phyloP scores from a whole-genome alignment of 768 basidiomycete genomes.

The Tephrocybe sp. region DNA sequence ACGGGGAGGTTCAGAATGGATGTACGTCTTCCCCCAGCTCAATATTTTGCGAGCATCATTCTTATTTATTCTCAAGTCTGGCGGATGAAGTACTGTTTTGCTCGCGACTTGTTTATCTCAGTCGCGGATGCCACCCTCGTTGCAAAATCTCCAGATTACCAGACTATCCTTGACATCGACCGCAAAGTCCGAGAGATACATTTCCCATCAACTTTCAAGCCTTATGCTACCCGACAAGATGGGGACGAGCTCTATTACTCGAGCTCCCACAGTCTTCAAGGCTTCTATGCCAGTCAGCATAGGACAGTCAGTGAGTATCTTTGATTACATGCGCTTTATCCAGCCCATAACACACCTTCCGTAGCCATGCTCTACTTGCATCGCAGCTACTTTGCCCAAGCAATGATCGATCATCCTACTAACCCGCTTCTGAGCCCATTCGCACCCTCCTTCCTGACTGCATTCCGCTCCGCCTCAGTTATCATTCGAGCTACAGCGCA shows the following conservation, averaged over 20 bases:
- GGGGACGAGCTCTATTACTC: conserved; percentile 49
- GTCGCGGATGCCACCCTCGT: conserved; percentile 49
- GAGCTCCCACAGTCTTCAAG: conserved; percentile 49
- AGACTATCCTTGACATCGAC: conserved; percentile 50
- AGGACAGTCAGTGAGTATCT: conserved; percentile 54
- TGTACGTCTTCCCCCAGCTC: conserved; percentile 40
- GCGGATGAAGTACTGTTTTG: conserved; percentile 56
- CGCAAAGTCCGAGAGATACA: conserved; percentile 46
- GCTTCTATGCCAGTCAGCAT: conserved; percentile 57
- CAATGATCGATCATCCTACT: conserved; percentile 51
- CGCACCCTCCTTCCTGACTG: conserved; percentile 56
- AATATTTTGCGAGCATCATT: neutral
- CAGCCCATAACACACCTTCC: neutral
- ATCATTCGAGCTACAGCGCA: conserved; percentile 51
- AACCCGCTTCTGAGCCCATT: conserved; percentile 57
- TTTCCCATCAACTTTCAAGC: conserved; percentile 46
- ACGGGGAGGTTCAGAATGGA: conserved; percentile 46
- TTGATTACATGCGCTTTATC: neutral
- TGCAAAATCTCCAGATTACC: conserved; percentile 46
- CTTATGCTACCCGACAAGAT: conserved; percentile 42
- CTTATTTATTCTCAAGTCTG: conserved; percentile 38
- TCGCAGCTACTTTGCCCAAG: conserved; percentile 58
- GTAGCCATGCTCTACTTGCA: conserved; percentile 56
- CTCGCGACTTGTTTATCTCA: conserved; percentile 46
- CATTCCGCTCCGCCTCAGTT: conserved; percentile 50